Evolutionary conservation across 352 stramenopile genomes (phyloP).

Genomic region (Blastocystis sp.): DNA sequence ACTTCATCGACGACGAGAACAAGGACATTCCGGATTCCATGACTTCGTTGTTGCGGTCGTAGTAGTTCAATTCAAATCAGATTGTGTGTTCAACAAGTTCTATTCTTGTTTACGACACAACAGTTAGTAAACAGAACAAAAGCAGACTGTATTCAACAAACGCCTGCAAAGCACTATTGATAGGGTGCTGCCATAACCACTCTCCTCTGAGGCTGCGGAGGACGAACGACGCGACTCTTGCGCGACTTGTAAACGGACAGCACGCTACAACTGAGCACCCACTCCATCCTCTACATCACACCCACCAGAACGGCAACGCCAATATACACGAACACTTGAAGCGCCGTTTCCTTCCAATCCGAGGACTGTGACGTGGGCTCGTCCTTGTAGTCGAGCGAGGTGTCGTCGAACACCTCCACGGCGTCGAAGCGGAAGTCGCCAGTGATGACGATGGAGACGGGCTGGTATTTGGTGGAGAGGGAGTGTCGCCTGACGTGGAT

Average conservation of each 20-base stretch:
- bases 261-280: background rate
- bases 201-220: no score
- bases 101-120: no score
- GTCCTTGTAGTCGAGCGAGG: conserved; percentile 1
- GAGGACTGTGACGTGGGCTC: background rate
- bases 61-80: background rate
- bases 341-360: no score
- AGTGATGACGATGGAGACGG: conserved; percentile 45
- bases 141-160: no score
- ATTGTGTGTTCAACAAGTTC: no score
- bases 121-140: no score
- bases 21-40: background rate
- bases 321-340: no score
- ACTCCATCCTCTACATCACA: background rate
- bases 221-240: background rate
- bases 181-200: background rate
- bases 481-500: background rate
- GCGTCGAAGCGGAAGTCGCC: conserved; percentile 18
- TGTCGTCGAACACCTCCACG: conserved; percentile 36
- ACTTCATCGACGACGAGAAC: conserved; percentile 30
- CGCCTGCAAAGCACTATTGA: no score
- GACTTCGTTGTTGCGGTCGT: background rate
- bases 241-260: background rate
- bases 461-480: conserved; percentile 18
- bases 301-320: background rate